Base-by-base conservation (phyloP, 2,329 filamentous ascomycete species). In the Stenocarpella maydis region DNA sequence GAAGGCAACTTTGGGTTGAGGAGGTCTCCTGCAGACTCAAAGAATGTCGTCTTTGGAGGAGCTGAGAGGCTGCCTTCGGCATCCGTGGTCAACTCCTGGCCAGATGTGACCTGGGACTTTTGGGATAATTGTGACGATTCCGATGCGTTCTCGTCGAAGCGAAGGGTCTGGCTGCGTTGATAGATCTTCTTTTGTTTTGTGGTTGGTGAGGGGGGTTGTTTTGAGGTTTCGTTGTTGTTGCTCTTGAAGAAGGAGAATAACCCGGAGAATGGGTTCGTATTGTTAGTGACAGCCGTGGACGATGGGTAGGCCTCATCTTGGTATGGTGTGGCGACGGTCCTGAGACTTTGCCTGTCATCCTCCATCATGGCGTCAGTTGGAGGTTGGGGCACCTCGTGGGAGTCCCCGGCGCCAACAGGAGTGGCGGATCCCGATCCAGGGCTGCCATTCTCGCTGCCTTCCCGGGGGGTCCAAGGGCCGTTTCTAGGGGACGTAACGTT, bases 1-100 rank as follows among this genome's bases (percentile, higher is more conserved):
- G 92, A 87, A 19, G 96, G 95, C 41, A 98, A 82, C 58, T 94
- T 95, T 6, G 96, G 96, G 77, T 95, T 97, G 49, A 99, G 87
- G 3, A 99, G 83, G 78, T 99, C 95, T 14, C 94, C 93, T 0
- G 96, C 96, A 5, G 95, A 95, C 81, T 99, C 96, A 71, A 99
- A 97, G 72, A 99, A 92, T 0, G 93, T 97, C 0, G 96, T 98
- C 75, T 89, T 92, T 0, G 96, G 96, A 4, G 96, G 96, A 9
- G 93, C 91, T 65, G 88, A 84, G 67, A 92, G 79, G 14, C 78
- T 81, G 31, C 49, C 84, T 80, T 3, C 58, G 24, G 76, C 73
- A 12, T 83, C 83, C 19, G 82, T 81, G 3, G 80, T 79, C 19
- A 84, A 74, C 71, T 88, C 86, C 9, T 85, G 80, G 3, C 87